Evolutionary conservation across 2,329 filamentous ascomycete species (phyloP), one percentile per base, ranked within the genome.

Genomic region (Drechslerella stenobrocha): DNA sequence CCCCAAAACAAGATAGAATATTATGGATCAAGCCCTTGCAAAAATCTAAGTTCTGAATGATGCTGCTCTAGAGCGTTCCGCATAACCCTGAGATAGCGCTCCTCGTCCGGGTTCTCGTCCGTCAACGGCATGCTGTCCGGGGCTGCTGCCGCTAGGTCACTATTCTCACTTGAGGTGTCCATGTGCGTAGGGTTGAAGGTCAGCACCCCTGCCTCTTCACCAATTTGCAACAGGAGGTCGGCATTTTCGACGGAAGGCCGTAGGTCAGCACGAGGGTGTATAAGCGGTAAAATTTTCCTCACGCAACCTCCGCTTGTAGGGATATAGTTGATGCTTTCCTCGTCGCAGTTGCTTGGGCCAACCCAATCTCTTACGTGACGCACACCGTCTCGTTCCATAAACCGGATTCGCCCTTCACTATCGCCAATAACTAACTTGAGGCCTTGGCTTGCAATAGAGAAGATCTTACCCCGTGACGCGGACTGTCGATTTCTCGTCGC

Each of bases 371-470:
- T 79, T 79, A 34, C 77, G 78, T 67, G 63, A 6, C 22, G 53
- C 23, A 55, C 56, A 0, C 88, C 90, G 73, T 96, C 90, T 32
- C 91, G 81, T 76, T 97, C 92, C 44, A 95, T 84, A 91, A 92
- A 97, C 75, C 90, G 92, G 70, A 97, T 76, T 51, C 87, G 84
- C 0, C 92, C 92, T 22, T 89, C 84, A 0, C 88, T 88, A 73
- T 97, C 92, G 1, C 89, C 89, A 71, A 88, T 88, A 15, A 90
- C 89, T 28, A 96, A 82, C 2, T 88, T 82, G 5, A 87, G 87
- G 2, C 92, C 92, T 71, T 97, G 92, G 13, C 86, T 85, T 2
- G 85, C 84, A 0, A 93, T 87, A 0, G 88, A 89, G 9, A 97
- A 80, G 1, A 97, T 80, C 73, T 93, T 93, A 6, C 89, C 88